Conservation (phyloP, 1,139 yeast species). For the Pichia sp. region DNA sequence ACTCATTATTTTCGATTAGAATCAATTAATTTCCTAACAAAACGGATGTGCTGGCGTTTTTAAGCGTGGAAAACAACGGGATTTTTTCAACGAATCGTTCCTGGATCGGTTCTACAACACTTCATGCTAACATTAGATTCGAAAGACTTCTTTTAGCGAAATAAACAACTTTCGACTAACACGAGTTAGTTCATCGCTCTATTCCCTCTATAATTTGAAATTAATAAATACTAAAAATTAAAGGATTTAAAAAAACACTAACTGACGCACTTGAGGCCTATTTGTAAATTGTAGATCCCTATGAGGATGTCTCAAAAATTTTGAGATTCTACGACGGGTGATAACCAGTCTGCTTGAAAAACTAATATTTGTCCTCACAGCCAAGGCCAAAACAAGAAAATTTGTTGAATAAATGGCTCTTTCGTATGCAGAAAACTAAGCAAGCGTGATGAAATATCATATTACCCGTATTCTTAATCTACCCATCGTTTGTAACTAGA, state of each 20-base stretch:
- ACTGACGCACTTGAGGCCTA: background rate
- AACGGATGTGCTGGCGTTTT: background rate
- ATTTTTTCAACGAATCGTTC: background rate
- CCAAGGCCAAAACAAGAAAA: background rate
- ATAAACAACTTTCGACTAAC: background rate
- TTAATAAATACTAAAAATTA: background rate
- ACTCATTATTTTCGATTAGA: background rate
- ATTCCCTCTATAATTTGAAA: background rate
- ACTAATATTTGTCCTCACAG: background rate
- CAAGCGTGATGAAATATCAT: too few species aligned
- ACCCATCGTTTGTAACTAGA: too few species aligned
- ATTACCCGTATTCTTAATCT: too few species aligned
- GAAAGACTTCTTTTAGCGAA: background rate
- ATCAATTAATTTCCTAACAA: background rate
- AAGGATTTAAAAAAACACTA: background rate
- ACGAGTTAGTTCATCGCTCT: background rate
- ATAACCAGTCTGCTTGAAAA: too few species aligned
- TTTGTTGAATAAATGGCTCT: too few species aligned
- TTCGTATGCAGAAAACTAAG: too few species aligned
- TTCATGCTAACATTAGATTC: background rate
- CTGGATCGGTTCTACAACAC: background rate
- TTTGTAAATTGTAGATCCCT: background rate
- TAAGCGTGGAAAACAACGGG: background rate
- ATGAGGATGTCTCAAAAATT: background rate
- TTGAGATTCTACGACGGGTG: background rate